Evolutionary conservation across 768 basidiomycete species (phyloP), one percentile per base, ranked within the genome.

Genomic region (Amylocystis lapponica): DNA sequence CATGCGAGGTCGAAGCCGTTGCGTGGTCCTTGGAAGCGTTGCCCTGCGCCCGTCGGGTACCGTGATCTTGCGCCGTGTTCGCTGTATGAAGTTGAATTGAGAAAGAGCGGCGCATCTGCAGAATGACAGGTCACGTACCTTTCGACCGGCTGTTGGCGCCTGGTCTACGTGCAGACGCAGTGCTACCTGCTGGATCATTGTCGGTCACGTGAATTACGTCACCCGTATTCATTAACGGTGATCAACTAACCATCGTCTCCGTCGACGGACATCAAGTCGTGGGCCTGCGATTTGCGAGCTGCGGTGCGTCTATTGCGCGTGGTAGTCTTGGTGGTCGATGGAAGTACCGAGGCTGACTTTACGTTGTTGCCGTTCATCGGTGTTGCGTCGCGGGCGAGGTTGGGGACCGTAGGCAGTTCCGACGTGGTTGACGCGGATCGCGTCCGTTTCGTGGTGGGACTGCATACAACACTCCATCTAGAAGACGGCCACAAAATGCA

Each of bases 391-490:
- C 53, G 50, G 32, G 45, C 48, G 17, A 51, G 17, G 16, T 63
- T 59, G 29, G 70, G 62, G 34, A 57, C 64, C 43, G 69, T 67
- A 22, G 65, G 68, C 17, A 64, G 74, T 58, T 88, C 82, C 30
- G 86, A 88, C 5, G 70, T 68, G 29, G 74, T 79, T 22, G 87
- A 89, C 36, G 79, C 75, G 32, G 87, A 90, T 65, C 86, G 72
- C 23, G 82, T 83, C 32, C 85, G 79, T 65, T 89, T 89, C 63
- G 79, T 79, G 41, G 75, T 63, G 30, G 54, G 59, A 44, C 77
- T 81, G 56, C 12, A 52, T 29, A 32, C 39, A 27, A 21, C 16
- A 39, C 31, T 23, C 12, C 22, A 47, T 41, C n/a, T n/a, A n/a
- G 12, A 30, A 20, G 25, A 33, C 19, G 13, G 35, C 39, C 13